phyloP scores from a whole-genome alignment of 768 basidiomycete genomes.

The Macrolepiota fuliginosa region DNA sequence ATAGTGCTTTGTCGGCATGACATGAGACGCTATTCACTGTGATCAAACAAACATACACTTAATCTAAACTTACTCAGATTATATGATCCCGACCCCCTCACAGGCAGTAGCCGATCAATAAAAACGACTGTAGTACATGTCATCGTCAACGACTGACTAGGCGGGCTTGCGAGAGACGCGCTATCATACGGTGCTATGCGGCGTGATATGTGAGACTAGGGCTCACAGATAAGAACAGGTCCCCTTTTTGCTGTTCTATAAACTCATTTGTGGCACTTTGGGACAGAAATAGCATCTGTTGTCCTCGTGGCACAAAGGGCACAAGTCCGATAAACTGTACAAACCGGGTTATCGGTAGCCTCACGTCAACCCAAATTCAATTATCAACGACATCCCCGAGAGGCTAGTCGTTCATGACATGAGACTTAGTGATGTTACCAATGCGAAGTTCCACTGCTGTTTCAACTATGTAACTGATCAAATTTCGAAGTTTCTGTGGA shows the following conservation, averaged over 20 bases:
- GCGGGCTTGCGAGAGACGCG: background rate
- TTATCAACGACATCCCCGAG: background rate
- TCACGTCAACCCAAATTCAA: background rate
- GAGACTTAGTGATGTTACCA: background rate
- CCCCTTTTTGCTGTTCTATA: background rate
- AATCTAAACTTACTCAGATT: conserved; percentile 9
- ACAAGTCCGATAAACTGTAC: background rate
- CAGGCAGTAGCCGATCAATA: background rate
- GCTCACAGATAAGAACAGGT: background rate
- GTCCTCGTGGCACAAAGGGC: background rate
- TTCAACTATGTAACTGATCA: background rate
- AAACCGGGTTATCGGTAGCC: background rate
- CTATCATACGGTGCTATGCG: background rate
- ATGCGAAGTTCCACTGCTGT: background rate
- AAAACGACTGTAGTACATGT: background rate
- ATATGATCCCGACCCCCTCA: background rate
- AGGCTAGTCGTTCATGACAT: background rate
- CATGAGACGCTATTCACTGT: background rate
- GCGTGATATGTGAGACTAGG: background rate
- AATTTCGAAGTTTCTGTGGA: background rate
- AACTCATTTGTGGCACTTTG: background rate
- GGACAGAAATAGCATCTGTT: background rate
- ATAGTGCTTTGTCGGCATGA: background rate
- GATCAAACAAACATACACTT: background rate
- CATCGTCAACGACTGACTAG: background rate